These are phyloP conservation scores for Debaryomycetaceae sp. DNA, from an alignment of 1,139 yeast species.

Conservation along the genomic window DNA sequence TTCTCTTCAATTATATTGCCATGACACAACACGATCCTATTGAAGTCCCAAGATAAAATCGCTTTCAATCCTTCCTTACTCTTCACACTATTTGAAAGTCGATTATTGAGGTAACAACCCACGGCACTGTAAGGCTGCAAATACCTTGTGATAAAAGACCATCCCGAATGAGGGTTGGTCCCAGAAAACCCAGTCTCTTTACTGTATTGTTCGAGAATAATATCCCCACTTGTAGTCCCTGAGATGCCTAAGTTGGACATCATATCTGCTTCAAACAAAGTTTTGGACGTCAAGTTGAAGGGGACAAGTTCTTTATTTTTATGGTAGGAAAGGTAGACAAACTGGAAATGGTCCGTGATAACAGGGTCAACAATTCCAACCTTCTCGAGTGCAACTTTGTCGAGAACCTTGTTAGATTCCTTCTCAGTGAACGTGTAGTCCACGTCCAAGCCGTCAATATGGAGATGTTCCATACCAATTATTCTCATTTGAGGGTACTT, in stretches of 20 bases:
- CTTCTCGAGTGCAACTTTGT: constrained; percentile 16
- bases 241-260: constrained; percentile 45
- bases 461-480: constrained; percentile 46
- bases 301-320: constrained; percentile 54
- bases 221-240: constrained; percentile 13
- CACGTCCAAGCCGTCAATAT: constrained; percentile 26
- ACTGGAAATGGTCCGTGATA: constrained; percentile 43
- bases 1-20: constrained; percentile 50
- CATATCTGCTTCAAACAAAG: constrained; percentile 56
- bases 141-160: constrained; percentile 32
- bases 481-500: constrained; percentile 46
- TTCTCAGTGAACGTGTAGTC: constrained; percentile 30
- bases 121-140: constrained; percentile 37
- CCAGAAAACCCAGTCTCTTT: constrained; percentile 42
- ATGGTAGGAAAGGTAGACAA: constrained; percentile 54
- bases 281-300: constrained; percentile 43
- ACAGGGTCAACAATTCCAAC: constrained; percentile 26
- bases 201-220: constrained; percentile 27
- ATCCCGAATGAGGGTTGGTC: constrained; percentile 39
- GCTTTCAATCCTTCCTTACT: constrained; percentile 26
- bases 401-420: constrained; percentile 26
- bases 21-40: constrained; percentile 53
- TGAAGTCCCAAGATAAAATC: constrained; percentile 45
- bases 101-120: constrained; percentile 31
- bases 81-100: constrained; percentile 10